phyloP scores from a whole-genome alignment of 768 basidiomycete genomes.

The Mycena polygramma region DNA sequence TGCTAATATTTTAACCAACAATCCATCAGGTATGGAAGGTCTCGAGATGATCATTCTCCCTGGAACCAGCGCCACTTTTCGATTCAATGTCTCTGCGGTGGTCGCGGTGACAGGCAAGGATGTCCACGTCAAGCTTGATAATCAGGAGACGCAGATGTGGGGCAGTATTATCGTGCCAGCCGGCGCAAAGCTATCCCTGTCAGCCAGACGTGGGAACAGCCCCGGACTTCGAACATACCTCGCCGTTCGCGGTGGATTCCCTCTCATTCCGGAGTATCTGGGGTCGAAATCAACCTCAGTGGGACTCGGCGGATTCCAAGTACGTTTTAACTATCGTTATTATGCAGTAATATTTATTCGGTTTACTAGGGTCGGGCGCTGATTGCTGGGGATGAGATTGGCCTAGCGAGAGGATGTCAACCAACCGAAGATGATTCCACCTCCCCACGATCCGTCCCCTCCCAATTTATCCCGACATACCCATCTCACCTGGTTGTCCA shows the following conservation, averaged over 20 bases:
- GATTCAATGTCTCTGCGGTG: conserved; percentile 63
- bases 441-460: conserved; percentile 41
- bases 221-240: conserved; percentile 69
- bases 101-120: conserved; percentile 70
- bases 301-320: conserved; percentile 73
- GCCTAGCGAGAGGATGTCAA: conserved; percentile 49
- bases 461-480: conserved; percentile 56
- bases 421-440: conserved; percentile 38
- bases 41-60: conserved; percentile 67
- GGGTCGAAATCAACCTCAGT: conserved; percentile 77
- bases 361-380: conserved; percentile 62
- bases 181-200: conserved; percentile 58
- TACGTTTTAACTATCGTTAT: conserved; percentile 34
- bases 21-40: conserved; percentile 61
- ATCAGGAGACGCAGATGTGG: conserved; percentile 60
- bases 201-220: conserved; percentile 40
- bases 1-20: conserved; percentile 73
- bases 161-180: conserved; percentile 59
- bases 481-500: conserved; percentile 63
- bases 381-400: conserved; percentile 63
- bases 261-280: conserved; percentile 66
- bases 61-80: conserved; percentile 57
- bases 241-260: conserved; percentile 71
- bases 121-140: conserved; percentile 58
- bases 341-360: too few species aligned